A percentile compares a stretch with the other conserved stretches of the same genome.
phyloP scores from a whole-genome alignment of 164 flowering plant species.

The Magnolia officinalis region DNA sequence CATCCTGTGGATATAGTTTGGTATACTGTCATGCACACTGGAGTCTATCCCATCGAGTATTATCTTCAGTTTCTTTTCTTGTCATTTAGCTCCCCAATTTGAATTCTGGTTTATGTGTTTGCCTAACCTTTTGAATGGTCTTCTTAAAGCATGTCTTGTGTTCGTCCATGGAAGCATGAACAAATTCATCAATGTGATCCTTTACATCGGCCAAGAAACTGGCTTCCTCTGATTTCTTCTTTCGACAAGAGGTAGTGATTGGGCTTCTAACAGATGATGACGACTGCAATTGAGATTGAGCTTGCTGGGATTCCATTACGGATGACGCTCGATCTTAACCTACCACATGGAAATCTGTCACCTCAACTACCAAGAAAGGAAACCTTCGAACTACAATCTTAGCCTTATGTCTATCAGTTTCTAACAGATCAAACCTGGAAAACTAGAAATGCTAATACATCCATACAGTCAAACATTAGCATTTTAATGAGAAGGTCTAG shows the following conservation, averaged over 20 bases:
- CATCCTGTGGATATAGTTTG: neutral
- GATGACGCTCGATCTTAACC: neutral
- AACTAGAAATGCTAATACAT: neutral
- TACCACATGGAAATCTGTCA: neutral
- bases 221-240: conserved; percentile 78
- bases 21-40: neutral
- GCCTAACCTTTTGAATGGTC: conserved; percentile 68
- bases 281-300: conserved; percentile 19
- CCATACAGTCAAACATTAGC: neutral
- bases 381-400: neutral
- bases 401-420: neutral
- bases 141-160: conserved; percentile 85
- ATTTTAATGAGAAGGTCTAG: no score
- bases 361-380: neutral
- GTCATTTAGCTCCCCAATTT: neutral
- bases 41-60: neutral
- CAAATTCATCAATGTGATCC: conserved; percentile 90
- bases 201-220: conserved; percentile 64
- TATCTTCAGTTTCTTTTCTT: no score
- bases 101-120: neutral
- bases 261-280: conserved; percentile 10
- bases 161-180: conserved; percentile 90
- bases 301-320: conserved; percentile 38
- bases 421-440: neutral
- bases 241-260: conserved; percentile 56